phyloP scores from a whole-genome alignment of 768 basidiomycete species.

The Kwoniella botswanensis region DNA sequence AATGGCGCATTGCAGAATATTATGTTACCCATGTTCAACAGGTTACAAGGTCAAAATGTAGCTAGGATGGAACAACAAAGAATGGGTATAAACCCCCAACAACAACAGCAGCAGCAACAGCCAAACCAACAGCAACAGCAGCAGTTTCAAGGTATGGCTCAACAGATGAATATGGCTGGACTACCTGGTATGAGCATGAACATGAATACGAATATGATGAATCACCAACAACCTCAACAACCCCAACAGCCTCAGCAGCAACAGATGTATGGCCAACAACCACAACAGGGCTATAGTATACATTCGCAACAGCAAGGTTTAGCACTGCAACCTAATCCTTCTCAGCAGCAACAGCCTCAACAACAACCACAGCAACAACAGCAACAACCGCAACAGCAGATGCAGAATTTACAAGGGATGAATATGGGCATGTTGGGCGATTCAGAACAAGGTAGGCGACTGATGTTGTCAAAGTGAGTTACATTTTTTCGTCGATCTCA shows the following conservation, averaged over 20 bases:
- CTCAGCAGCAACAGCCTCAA: not conserved
- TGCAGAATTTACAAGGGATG: slow-evolving; percentile 13
- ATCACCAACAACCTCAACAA: slow-evolving; percentile 14
- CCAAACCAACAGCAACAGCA: slow-evolving; percentile 21
- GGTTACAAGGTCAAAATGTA: slow-evolving; percentile 25
- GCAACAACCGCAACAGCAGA: slow-evolving; percentile 13
- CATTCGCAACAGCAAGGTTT: slow-evolving; percentile 41
- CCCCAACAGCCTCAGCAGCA: slow-evolving; percentile 1
- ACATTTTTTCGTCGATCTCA: not conserved
- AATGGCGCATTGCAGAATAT: slow-evolving; percentile 26
- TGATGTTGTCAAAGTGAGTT: slow-evolving; percentile 41
- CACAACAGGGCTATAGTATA: slow-evolving; percentile 20
- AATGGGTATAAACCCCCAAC: slow-evolving; percentile 19
- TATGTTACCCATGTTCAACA: slow-evolving; percentile 29
- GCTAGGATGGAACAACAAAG: slow-evolving; percentile 26
- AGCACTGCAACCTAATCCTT: not conserved
- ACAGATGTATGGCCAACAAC: slow-evolving; percentile 7
- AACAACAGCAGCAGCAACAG: slow-evolving; percentile 16
- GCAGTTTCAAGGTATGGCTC: slow-evolving; percentile 23
- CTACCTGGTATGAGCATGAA: slow-evolving; percentile 21
- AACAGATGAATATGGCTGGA: slow-evolving; percentile 26
- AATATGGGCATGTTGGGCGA: slow-evolving; percentile 22
- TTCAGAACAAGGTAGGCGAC: slow-evolving; percentile 30
- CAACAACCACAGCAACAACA: not conserved
- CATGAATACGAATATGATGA: slow-evolving; percentile 20